A percentile compares a stretch with the other conserved stretches of the same genome.
Evolutionary conservation across 2,329 filamentous ascomycete genomes (phyloP).

Genomic region (Emergomyces africanus): DNA sequence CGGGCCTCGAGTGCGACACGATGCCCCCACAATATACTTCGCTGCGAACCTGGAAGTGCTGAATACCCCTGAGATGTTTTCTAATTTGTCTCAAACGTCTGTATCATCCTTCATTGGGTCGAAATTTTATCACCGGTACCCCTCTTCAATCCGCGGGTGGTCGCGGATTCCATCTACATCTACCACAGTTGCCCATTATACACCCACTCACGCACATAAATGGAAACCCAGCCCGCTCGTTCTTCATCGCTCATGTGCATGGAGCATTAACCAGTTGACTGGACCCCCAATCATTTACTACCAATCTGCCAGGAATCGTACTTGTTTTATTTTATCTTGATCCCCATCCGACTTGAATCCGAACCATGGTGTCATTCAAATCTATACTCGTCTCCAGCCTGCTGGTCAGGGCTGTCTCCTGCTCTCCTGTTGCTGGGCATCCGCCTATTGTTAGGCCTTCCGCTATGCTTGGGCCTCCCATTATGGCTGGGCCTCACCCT

Average conservation of each 20-base stretch:
- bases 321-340: background rate
- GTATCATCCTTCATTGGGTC: background rate
- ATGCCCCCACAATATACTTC: background rate
- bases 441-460: too few relatives aligned
- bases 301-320: background rate
- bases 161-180: background rate
- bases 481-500: too few relatives aligned
- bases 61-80: background rate
- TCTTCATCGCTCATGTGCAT: background rate
- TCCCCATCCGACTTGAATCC: background rate
- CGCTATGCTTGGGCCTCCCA: too few relatives aligned
- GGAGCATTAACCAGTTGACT: background rate
- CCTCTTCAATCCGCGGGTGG: background rate
- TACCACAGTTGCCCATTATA: background rate
- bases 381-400: constrained; percentile 20
- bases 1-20: background rate
- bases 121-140: too few relatives aligned
- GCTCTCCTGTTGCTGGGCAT: constrained; percentile 18
- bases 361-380: constrained; percentile 26
- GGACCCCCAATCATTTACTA: background rate
- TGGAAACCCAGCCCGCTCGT: background rate
- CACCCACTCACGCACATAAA: background rate
- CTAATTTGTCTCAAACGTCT: background rate
- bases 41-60: background rate
- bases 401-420: constrained; percentile 23